Evolutionary conservation across 1,284 basidiomycete species (phyloP).

Genomic region (Heliocybe sulcata): DNA sequence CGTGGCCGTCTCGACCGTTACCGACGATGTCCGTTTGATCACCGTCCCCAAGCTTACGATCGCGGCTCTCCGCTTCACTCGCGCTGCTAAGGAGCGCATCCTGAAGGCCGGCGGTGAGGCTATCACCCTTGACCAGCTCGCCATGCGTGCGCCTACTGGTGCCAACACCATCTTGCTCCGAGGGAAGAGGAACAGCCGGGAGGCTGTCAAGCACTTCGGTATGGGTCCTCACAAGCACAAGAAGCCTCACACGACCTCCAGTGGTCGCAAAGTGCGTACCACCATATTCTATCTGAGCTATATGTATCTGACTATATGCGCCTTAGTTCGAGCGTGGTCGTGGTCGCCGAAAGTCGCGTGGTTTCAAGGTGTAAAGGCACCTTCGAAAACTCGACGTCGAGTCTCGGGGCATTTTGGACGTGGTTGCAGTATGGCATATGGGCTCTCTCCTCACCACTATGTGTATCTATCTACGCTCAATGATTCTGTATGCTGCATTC

Average conservation of each 20-base stretch:
- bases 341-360: constrained; percentile 91
- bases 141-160: constrained; percentile 89
- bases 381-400: not conserved
- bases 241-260: constrained; percentile 90
- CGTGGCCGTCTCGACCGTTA: constrained; percentile 89
- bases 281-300: constrained; percentile 3
- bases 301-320: constrained; percentile 7
- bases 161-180: constrained; percentile 91
- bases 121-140: constrained; percentile 96
- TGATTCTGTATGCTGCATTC: constrained; percentile 1
- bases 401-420: not conserved
- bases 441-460: not conserved
- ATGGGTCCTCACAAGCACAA: constrained; percentile 91
- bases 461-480: constrained; percentile 1
- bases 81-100: constrained; percentile 90
- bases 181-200: constrained; percentile 89
- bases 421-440: constrained; percentile 3
- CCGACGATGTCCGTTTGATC: constrained; percentile 90
- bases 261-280: constrained; percentile 81
- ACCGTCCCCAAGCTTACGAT: constrained; percentile 90
- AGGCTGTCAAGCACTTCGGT: constrained; percentile 96
- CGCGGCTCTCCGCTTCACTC: constrained; percentile 94
- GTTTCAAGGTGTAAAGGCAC: constrained; percentile 74
- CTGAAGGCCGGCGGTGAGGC: constrained; percentile 92
- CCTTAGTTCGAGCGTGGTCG: constrained; percentile 77